A percentile compares a stretch with the other conserved stretches of the same genome.
Evolutionary conservation across 352 stramenopile genomes (phyloP).

Genomic region (Phytophthora hybrid): DNA sequence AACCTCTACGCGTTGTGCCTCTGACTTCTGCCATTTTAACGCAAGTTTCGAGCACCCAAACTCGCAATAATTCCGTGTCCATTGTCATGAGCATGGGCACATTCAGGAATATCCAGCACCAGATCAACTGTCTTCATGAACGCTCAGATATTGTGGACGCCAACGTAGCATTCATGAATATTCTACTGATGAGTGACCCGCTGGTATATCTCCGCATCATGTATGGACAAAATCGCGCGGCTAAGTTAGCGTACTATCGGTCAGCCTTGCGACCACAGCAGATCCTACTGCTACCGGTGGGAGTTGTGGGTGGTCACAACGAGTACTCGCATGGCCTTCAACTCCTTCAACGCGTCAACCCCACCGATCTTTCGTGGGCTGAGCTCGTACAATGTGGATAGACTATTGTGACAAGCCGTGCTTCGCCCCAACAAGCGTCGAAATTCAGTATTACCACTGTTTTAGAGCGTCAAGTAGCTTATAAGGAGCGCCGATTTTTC

Average conservation of each 20-base stretch:
- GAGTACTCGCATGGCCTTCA: conserved; percentile 22
- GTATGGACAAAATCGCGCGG: background rate
- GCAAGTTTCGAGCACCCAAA: background rate
- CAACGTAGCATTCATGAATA: conserved; percentile 50
- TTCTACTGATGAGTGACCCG: conserved; percentile 48
- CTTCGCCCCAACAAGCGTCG: too few species aligned
- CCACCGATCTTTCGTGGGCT: background rate
- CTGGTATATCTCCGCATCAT: conserved; percentile 32
- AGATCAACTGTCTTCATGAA: conserved; percentile 35
- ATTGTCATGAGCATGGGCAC: background rate
- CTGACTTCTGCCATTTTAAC: background rate
- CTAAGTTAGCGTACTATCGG: conserved; percentile 27
- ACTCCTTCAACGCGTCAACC: conserved; percentile 9
- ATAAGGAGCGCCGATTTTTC: too few species aligned
- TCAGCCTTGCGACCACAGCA: conserved; percentile 9
- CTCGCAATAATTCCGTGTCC: background rate
- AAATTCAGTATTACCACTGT: too few species aligned
- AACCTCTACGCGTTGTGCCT: background rate
- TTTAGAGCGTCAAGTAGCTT: too few species aligned
- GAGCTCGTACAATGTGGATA: background rate
- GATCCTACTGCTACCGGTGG: conserved; percentile 22
- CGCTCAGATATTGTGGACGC: conserved; percentile 28
- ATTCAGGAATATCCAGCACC: conserved; percentile 36
- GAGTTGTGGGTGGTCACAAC: conserved; percentile 9
- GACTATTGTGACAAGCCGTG: background rate